Conservation (phyloP, 345 rosid genomes). For the Citrus maxima region DNA sequence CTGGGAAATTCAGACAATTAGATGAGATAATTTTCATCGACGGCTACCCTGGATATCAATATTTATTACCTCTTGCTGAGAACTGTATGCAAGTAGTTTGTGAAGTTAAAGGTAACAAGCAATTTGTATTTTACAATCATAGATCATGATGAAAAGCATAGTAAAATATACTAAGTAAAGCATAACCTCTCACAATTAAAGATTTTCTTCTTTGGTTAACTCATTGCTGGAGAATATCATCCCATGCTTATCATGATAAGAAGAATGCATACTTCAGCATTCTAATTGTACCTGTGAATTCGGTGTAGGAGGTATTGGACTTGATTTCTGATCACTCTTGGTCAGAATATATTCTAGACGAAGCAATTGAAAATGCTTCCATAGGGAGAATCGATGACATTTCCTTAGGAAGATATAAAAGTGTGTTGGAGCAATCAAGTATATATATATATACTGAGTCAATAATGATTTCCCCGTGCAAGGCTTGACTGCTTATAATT, state of each 20-base stretch:
- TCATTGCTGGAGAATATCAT: neutral
- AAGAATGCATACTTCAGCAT: neutral
- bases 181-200: neutral
- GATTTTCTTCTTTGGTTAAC: neutral
- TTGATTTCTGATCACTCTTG: neutral
- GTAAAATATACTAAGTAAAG: neutral
- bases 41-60: conserved; percentile 70
- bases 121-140: conserved; percentile 9
- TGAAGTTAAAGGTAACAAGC: conserved; percentile 64
- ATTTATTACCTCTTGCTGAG: conserved; percentile 55
- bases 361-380: neutral
- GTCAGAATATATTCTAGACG: neutral
- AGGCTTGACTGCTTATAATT: neutral
- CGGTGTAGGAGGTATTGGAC: neutral
- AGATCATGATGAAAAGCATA: neutral
- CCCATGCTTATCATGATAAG: neutral
- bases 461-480: neutral
- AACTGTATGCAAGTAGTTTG: conserved; percentile 79
- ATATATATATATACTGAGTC: neutral
- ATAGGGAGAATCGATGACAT: neutral
- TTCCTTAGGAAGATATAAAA: neutral
- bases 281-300: neutral
- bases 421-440: neutral
- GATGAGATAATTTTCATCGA: conserved; percentile 73
- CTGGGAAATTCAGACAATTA: conserved; percentile 81